Evolutionary conservation across 2,329 filamentous ascomycete species (phyloP), one percentile per base, ranked within the genome.

Genomic region (Curvularia sp.): DNA sequence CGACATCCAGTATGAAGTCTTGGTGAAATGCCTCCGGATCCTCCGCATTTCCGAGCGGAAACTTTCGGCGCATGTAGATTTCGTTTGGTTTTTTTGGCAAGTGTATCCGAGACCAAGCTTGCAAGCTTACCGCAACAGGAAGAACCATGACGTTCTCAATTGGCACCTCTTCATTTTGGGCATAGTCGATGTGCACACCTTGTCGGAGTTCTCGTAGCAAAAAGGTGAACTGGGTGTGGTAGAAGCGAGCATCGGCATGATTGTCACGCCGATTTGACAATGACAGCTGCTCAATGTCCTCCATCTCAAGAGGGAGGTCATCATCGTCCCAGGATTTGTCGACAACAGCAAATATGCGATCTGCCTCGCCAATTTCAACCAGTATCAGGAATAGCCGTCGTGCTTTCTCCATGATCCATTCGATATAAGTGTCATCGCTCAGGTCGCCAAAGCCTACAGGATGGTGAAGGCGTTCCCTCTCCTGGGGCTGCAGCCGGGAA

Each of bases 251-350:
- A 66, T 90, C 88, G n/a, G 89, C 71, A 55, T 83, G 84, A 57
- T 87, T 84, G 71, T 91, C 85, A 49, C 82, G 84, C 24, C 81
- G 77, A 22, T 84, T 81, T 0, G 86, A 86, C 43, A 92, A 79
- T 30, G 83, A 82, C 18, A 92, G 82, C 47, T 85, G 84, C 65
- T 85, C 83, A 46, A 92, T 84, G 58, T 89, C 85, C 50, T 90
- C 87, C 53, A 85, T 79, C 4, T 86, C 81, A 48, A 93, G 82
- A 5, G 90, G 90, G 42, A 93, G 80, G 76, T 93, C 90, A 53
- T 86, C 84, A 69, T 93, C 90, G 65, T 90, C 88, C 89, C 89
- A 92, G 22, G 88, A 89, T 69, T 89, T 87, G 75, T 93, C 89
- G 57, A 92, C 86, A 52, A 91, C 82, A 42, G 85, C 85, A 69